Evolutionary conservation across 495 filamentous ascomycete genomes (phyloP).

Genomic region (Durotheca rogersii): DNA sequence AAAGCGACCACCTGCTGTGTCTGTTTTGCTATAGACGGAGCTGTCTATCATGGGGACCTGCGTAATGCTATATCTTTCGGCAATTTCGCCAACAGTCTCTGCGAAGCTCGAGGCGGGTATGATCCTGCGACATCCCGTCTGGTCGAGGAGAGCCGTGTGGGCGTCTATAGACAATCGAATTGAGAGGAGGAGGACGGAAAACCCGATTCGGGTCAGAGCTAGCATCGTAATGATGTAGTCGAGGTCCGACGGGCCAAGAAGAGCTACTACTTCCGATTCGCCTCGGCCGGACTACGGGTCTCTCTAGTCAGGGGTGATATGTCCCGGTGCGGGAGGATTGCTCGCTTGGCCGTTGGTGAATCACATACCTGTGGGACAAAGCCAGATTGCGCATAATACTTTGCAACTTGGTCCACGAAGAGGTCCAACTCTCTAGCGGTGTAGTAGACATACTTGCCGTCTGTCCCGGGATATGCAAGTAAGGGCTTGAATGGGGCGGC

Average conservation of each 20-base stretch:
- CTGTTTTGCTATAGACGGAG: constrained; percentile 17
- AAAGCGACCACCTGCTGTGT: constrained; percentile 3
- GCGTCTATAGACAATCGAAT: constrained; percentile 48
- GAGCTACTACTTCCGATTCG: constrained; percentile 44
- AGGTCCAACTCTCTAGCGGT: constrained; percentile 38
- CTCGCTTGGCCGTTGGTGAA: neutral
- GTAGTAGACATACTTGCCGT: constrained; percentile 38
- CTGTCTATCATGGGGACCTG: constrained; percentile 18
- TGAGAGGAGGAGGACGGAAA: constrained; percentile 49
- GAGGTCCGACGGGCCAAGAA: constrained; percentile 47
- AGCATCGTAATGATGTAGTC: constrained; percentile 47
- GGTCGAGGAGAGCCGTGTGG: constrained; percentile 42
- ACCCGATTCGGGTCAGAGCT: constrained; percentile 47
- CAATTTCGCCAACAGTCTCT: constrained; percentile 30
- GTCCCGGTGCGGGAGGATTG: neutral
- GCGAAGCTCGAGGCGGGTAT: constrained; percentile 33
- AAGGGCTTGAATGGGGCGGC: constrained; percentile 31
- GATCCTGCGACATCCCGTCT: constrained; percentile 40
- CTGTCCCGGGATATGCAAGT: constrained; percentile 38
- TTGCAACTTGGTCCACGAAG: constrained; percentile 38
- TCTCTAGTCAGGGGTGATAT: constrained; percentile 6
- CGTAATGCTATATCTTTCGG: constrained; percentile 12
- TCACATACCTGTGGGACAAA: constrained; percentile 14
- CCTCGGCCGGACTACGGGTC: constrained; percentile 25
- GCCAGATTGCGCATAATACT: constrained; percentile 19